A percentile compares a stretch with the other conserved stretches of the same genome.
phyloP scores from a whole-genome alignment of 768 basidiomycete genomes.

The Pleurotus cornucopiae region DNA sequence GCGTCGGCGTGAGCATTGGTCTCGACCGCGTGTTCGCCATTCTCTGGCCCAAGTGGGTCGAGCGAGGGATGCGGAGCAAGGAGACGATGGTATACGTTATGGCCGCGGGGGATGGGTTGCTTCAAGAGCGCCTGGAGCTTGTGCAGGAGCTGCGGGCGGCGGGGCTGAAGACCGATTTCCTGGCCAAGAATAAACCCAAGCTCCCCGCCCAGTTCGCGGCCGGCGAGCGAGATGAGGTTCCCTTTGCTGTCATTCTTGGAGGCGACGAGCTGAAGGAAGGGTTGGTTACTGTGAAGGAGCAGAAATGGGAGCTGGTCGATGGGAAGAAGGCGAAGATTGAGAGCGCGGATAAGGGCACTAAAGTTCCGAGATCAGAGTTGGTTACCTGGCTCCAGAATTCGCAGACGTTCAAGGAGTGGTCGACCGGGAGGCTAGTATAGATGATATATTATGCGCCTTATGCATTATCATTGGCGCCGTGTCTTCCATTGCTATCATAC shows the following conservation, averaged over 20 bases:
- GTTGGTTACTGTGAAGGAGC: slow-evolving; percentile 87
- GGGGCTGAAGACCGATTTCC: slow-evolving; percentile 93
- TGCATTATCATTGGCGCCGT: too few species aligned
- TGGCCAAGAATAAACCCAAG: slow-evolving; percentile 92
- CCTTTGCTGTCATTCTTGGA: slow-evolving; percentile 91
- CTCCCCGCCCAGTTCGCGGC: slow-evolving; percentile 81
- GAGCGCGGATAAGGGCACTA: slow-evolving; percentile 58
- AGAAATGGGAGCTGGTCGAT: slow-evolving; percentile 72
- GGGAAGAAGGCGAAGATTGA: slow-evolving; percentile 69
- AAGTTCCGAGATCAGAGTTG: slow-evolving; percentile 59
- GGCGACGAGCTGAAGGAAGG: slow-evolving; percentile 81
- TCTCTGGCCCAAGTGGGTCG: slow-evolving; percentile 83
- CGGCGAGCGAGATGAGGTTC: slow-evolving; percentile 88
- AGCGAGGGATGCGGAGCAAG: slow-evolving; percentile 77
- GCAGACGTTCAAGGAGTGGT: slow-evolving; percentile 40
- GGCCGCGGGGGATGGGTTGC: slow-evolving; percentile 82
- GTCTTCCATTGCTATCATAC: too few species aligned
- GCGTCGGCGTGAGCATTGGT: slow-evolving; percentile 90
- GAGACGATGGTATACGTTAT: slow-evolving; percentile 93
- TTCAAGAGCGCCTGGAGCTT: slow-evolving; percentile 80
- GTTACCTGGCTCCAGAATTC: slow-evolving; percentile 58
- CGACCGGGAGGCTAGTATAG: slow-evolving; percentile 25
- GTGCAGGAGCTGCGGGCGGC: slow-evolving; percentile 78
- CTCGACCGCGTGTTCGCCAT: slow-evolving; percentile 92
- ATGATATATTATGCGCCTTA: neutral